Percentiles rank a stretch among this genome's conserved stretches.
Conservation (phyloP, 768 basidiomycete genomes). For the Cantharellus cinnabarinus region DNA sequence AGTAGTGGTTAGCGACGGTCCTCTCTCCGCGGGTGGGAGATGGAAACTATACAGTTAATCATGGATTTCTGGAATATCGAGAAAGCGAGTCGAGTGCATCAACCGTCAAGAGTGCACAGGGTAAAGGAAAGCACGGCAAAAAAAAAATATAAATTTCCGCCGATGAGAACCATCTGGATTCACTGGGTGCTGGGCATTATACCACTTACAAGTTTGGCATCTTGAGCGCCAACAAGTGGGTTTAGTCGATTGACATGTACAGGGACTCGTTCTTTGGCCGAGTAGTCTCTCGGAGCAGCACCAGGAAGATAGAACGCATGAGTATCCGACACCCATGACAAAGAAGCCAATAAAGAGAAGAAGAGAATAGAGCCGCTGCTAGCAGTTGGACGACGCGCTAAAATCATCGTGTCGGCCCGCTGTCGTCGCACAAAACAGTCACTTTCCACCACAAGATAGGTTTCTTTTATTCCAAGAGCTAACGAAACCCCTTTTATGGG, state of each 20-base stretch:
- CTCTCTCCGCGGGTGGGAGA: background rate
- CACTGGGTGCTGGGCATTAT: background rate
- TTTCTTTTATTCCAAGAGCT: too few relatives aligned
- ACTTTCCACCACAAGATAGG: too few relatives aligned
- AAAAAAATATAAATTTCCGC: background rate
- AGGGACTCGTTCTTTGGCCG: slow-evolving; percentile 47
- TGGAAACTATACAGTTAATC: slow-evolving; percentile 44
- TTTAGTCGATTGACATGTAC: slow-evolving; percentile 78
- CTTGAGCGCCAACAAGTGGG: slow-evolving; percentile 45
- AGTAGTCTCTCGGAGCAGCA: slow-evolving; percentile 72
- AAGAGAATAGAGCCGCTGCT: background rate
- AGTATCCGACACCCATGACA: background rate
- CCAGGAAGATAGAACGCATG: slow-evolving; percentile 79
- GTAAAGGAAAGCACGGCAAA: background rate
- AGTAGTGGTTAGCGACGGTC: background rate
- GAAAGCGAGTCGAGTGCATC: slow-evolving; percentile 12
- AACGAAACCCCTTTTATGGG: too few relatives aligned
- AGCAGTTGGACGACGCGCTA: background rate
- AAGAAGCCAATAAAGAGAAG: slow-evolving; percentile 2
- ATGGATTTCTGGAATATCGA: slow-evolving; percentile 49
- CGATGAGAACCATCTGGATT: too few relatives aligned
- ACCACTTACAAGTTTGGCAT: slow-evolving; percentile 15
- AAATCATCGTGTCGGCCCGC: background rate
- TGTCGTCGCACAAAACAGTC: too few relatives aligned
- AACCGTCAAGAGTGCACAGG: background rate